These are phyloP conservation scores for Poa annua DNA, from an alignment of 176 grass and related monocot genomes.

Conservation along the genomic window DNA sequence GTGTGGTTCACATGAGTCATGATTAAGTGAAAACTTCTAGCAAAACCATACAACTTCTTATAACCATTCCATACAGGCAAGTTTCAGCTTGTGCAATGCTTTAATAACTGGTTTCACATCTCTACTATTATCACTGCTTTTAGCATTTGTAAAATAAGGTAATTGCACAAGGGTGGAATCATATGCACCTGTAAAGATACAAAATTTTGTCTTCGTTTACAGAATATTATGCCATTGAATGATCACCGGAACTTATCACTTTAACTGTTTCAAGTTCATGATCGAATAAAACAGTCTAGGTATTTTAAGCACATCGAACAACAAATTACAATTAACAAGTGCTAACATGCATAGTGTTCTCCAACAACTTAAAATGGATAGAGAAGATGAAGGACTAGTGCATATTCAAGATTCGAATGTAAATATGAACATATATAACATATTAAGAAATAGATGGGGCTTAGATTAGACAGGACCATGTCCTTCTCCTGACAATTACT, in stretches of 20 bases:
- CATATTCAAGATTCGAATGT: slow-evolving; percentile 1
- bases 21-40: slow-evolving; percentile 18
- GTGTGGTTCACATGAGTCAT: background rate
- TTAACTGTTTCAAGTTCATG: slow-evolving; percentile 21
- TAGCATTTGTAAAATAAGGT: background rate
- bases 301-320: slow-evolving; percentile 4
- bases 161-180: slow-evolving; percentile 15
- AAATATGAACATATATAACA: background rate
- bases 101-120: slow-evolving; percentile 1
- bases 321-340: slow-evolving; percentile 24
- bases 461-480: slow-evolving; percentile 22
- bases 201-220: background rate
- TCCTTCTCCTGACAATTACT: slow-evolving; percentile 7
- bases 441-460: background rate
- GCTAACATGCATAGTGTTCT: background rate
- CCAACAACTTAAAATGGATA: background rate
- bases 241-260: background rate
- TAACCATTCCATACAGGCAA: background rate
- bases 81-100: slow-evolving; percentile 18
- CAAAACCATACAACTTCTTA: slow-evolving; percentile 22
- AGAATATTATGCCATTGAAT: slow-evolving; percentile 24
- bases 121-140: background rate
- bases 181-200: background rate
- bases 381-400: slow-evolving; percentile 1
- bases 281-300: background rate